Evolutionary conservation across 768 basidiomycete species (phyloP), one percentile per base, ranked within the genome.

Genomic region (Leucocoprinus sp.): DNA sequence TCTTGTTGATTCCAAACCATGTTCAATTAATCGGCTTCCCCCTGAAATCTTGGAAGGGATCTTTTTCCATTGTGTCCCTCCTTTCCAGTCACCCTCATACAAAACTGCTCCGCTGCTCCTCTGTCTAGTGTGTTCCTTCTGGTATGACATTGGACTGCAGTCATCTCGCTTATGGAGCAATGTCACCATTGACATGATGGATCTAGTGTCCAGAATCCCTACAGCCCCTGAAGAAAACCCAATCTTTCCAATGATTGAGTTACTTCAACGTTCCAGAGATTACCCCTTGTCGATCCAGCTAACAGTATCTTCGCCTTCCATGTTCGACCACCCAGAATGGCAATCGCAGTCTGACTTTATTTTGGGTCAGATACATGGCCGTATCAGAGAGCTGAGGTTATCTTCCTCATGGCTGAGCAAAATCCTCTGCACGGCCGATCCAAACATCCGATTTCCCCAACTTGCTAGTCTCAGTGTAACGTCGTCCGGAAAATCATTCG

Each of bases 11-110:
- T n/a, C n/a, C n/a, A n/a, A n/a, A n/a, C n/a, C n/a, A n/a, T n/a
- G n/a, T n/a, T n/a, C 37, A 22, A 18, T 38, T 19, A 21, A 39
- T 17, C n/a, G 31, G 6, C 37, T 38, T 14, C 37, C 44, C 1
- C 44, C 44, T 18, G 44, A 45, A 38, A 45, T 45, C 14, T 28
- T 45, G 5, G 44, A 45, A 23, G 44, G 38, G n/a, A 31, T 45
- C 3, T 45, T 45, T 28, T n/a, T 29, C 14, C 19, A 22, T 3
- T 45, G 37, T 5, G 18, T 38, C 12, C 37, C 44, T 19, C 4
- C 37, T 14, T 38, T 38, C n/a, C 27, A 36, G 9, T 15, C 22
- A 8, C 28, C 31, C 22, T 38, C 44, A 3, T 17, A 8, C 24
- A n/a, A 31, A 17, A 37, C 23, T 6, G 37, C 44, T 5, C 44